Conservation (phyloP, 2,329 filamentous ascomycete genomes). For the Aureobasidium musti region DNA sequence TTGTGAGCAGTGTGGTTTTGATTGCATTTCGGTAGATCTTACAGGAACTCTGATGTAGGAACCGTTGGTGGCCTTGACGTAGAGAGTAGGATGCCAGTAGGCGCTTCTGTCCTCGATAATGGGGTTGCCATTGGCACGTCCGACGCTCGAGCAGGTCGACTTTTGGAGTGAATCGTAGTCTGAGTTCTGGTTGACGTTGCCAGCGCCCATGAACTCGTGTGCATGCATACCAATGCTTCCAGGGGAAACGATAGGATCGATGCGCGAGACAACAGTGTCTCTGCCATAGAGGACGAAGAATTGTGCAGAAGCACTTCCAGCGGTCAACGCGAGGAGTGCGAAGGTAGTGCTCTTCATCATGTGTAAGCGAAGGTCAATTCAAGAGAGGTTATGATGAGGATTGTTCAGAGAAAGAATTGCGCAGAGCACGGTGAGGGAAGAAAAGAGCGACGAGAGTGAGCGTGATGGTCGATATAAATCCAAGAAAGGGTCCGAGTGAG, state of each 20-base stretch:
- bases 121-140: slow-evolving; percentile 33
- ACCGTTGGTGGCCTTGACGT: slow-evolving; percentile 64
- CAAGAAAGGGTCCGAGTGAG: slow-evolving; percentile 7
- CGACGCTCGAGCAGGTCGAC: slow-evolving; percentile 56
- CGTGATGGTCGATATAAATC: slow-evolving; percentile 16
- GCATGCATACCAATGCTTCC: slow-evolving; percentile 63
- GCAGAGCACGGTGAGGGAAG: neutral
- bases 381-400: neutral
- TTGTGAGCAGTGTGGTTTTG: neutral
- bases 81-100: slow-evolving; percentile 75
- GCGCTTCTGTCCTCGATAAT: slow-evolving; percentile 66
- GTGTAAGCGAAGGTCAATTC: neutral
- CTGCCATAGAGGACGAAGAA: slow-evolving; percentile 40
- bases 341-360: slow-evolving; percentile 17
- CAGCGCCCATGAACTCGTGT: slow-evolving; percentile 70
- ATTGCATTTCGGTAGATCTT: neutral
- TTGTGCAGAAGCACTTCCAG: slow-evolving; percentile 27
- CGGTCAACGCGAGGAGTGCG: slow-evolving; percentile 14
- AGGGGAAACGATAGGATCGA: slow-evolving; percentile 69
- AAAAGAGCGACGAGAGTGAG: neutral
- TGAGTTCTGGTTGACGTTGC: slow-evolving; percentile 64
- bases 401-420: neutral
- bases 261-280: slow-evolving; percentile 54
- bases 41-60: slow-evolving; percentile 58
- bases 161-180: slow-evolving; percentile 60